Evolutionary conservation across 345 rosid species (phyloP).

Genomic region (Lagerstroemia speciosa): DNA sequence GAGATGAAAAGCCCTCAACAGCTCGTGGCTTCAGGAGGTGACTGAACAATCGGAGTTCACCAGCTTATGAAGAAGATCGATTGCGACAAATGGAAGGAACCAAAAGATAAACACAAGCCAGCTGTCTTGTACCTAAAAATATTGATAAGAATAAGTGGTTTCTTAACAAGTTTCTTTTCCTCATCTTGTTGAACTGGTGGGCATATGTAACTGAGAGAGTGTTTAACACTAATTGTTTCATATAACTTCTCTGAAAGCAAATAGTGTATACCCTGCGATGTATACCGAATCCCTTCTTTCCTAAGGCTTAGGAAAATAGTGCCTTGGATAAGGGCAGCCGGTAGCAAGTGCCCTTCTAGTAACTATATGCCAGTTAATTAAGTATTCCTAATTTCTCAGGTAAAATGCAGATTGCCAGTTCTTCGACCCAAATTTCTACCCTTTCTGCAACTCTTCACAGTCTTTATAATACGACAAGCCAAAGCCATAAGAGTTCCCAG

Average conservation of each 20-base stretch:
- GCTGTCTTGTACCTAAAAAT: background rate
- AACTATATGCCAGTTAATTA: too few relatives aligned
- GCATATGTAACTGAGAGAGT: too few relatives aligned
- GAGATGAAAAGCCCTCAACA: constrained; percentile 25
- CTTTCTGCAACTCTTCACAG: background rate
- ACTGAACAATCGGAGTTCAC: background rate
- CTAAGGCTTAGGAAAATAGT: background rate
- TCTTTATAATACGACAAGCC: background rate
- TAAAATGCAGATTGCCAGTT: background rate
- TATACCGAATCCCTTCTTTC: background rate
- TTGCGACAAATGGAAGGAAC: background rate
- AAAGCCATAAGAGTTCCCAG: background rate
- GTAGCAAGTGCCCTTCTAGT: background rate
- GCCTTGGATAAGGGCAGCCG: background rate
- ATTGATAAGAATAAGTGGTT: background rate
- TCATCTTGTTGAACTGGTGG: too few relatives aligned
- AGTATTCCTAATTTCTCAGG: too few relatives aligned
- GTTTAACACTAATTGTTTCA: too few relatives aligned
- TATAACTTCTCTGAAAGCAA: background rate
- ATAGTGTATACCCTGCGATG: background rate
- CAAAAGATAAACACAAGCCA: background rate
- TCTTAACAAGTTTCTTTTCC: too few relatives aligned
- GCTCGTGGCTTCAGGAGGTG: constrained; percentile 55
- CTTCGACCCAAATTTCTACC: background rate
- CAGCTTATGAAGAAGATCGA: background rate